Evolutionary conservation across 2,329 filamentous ascomycete species (phyloP).

Genomic region (Cercospora beticola): DNA sequence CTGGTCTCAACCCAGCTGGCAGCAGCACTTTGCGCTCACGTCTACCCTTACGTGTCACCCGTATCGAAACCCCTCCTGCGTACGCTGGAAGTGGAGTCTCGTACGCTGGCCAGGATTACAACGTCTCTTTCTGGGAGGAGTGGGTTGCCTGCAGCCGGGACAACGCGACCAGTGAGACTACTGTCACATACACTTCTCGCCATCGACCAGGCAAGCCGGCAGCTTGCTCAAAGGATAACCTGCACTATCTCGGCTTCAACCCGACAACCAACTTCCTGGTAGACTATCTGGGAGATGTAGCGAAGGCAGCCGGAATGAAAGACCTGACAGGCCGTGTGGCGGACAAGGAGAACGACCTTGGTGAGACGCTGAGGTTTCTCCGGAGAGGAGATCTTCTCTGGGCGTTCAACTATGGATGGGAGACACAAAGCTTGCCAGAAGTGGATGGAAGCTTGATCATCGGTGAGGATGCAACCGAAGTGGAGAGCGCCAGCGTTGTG

Average conservation of each 20-base stretch:
- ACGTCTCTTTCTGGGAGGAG: slow-evolving; percentile 26
- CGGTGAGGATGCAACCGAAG: slow-evolving; percentile 20
- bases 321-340: slow-evolving; percentile 22
- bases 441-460: slow-evolving; percentile 23
- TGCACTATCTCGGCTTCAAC: slow-evolving; percentile 29
- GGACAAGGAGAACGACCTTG: slow-evolving; percentile 24
- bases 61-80: slow-evolving; percentile 25
- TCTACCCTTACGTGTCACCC: slow-evolving; percentile 25
- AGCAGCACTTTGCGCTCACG: slow-evolving; percentile 17
- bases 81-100: slow-evolving; percentile 26
- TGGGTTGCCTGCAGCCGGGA: slow-evolving; percentile 20
- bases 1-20: slow-evolving; percentile 23
- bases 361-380: slow-evolving; percentile 24
- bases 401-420: slow-evolving; percentile 30
- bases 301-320: slow-evolving; percentile 19
- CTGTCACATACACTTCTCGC: slow-evolving; percentile 25
- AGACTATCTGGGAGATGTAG: slow-evolving; percentile 26
- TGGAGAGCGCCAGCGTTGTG: slow-evolving; percentile 22
- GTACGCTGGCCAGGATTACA: slow-evolving; percentile 25
- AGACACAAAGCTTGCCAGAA: slow-evolving; percentile 19
- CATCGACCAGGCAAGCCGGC: slow-evolving; percentile 24
- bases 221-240: slow-evolving; percentile 22
- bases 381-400: slow-evolving; percentile 27
- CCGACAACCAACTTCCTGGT: slow-evolving; percentile 25
- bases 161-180: slow-evolving; percentile 20